Evolutionary conservation across 2,329 filamentous ascomycete genomes (phyloP).

Genomic region (Elsinoe arachidis): DNA sequence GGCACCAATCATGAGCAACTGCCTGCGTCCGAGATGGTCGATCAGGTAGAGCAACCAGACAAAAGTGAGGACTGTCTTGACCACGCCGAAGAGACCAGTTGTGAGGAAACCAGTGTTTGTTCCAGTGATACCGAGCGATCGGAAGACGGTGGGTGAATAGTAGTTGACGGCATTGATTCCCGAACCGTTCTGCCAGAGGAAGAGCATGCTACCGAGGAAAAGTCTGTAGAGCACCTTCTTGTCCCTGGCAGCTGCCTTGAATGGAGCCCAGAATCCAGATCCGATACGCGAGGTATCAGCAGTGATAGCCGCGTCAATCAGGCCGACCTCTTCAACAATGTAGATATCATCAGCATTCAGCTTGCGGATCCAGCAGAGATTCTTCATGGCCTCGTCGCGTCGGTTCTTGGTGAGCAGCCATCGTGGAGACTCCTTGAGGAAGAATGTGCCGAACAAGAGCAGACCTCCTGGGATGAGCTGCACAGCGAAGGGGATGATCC

Average conservation of each 20-base stretch:
- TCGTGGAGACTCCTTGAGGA: constrained; percentile 37
- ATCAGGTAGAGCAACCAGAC: constrained; percentile 63
- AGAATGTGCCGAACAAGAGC: constrained; percentile 39
- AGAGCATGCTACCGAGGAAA: constrained; percentile 18
- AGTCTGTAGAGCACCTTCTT: constrained; percentile 17
- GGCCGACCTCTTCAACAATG: constrained; percentile 63
- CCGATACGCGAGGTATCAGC: constrained; percentile 55
- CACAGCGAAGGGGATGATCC: constrained; percentile 48
- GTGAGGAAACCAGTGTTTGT: constrained; percentile 54
- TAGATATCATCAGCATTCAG: constrained; percentile 52
- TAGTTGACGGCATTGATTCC: constrained; percentile 77
- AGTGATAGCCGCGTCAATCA: constrained; percentile 62
- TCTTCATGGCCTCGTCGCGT: constrained; percentile 34
- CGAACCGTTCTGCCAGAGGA: constrained; percentile 64
- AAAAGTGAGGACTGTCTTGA: constrained; percentile 61
- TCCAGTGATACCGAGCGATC: constrained; percentile 52
- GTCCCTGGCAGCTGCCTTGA: constrained; percentile 38
- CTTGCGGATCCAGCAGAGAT: constrained; percentile 55
- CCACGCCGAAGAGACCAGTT: constrained; percentile 68
- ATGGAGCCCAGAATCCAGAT: constrained; percentile 66
- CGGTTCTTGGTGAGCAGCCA: constrained; percentile 37
- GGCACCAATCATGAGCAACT: constrained; percentile 57
- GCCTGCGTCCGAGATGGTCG: constrained; percentile 53
- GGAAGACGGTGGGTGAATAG: constrained; percentile 62
- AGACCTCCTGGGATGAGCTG: constrained; percentile 60